Evolutionary conservation across 768 basidiomycete genomes (phyloP).

Genomic region (Pholiota microspora): DNA sequence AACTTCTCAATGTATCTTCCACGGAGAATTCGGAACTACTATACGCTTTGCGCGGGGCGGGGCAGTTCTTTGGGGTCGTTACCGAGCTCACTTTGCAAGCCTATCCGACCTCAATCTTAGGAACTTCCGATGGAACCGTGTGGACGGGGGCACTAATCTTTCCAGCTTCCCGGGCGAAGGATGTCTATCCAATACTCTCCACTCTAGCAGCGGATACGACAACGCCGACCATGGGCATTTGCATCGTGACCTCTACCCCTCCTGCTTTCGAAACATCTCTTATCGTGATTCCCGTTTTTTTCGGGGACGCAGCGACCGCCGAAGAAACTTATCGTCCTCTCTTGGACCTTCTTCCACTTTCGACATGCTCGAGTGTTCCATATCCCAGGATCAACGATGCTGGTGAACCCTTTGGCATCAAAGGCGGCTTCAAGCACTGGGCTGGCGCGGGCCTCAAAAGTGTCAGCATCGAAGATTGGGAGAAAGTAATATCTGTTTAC

Average conservation of each 20-base stretch:
- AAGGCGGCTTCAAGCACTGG: slow-evolving; percentile 9
- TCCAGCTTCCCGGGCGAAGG: neutral
- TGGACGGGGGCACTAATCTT: slow-evolving; percentile 12
- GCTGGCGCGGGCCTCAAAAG: slow-evolving; percentile 1
- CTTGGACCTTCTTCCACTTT: slow-evolving; percentile 2
- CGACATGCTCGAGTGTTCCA: slow-evolving; percentile 7
- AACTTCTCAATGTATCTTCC: neutral
- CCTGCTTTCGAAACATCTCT: slow-evolving; percentile 4
- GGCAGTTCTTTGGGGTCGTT: slow-evolving; percentile 10
- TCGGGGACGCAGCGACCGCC: neutral
- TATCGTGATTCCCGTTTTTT: slow-evolving; percentile 8
- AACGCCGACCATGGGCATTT: slow-evolving; percentile 8
- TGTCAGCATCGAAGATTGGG: slow-evolving; percentile 2
- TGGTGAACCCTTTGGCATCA: slow-evolving; percentile 7
- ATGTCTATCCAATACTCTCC: neutral
- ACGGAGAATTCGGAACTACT: slow-evolving; percentile 1
- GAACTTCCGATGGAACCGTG: slow-evolving; percentile 7
- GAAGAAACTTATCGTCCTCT: slow-evolving; percentile 5
- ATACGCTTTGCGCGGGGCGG: slow-evolving; percentile 8
- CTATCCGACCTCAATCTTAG: slow-evolving; percentile 5
- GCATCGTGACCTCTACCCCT: slow-evolving; percentile 10
- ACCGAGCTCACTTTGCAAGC: slow-evolving; percentile 9
- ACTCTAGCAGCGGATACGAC: neutral
- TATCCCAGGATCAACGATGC: slow-evolving; percentile 9
- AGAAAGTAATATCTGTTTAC: slow-evolving; percentile 2